phyloP scores from a whole-genome alignment of 176 grass and related monocot genomes.

The Eragrostis curvula region DNA sequence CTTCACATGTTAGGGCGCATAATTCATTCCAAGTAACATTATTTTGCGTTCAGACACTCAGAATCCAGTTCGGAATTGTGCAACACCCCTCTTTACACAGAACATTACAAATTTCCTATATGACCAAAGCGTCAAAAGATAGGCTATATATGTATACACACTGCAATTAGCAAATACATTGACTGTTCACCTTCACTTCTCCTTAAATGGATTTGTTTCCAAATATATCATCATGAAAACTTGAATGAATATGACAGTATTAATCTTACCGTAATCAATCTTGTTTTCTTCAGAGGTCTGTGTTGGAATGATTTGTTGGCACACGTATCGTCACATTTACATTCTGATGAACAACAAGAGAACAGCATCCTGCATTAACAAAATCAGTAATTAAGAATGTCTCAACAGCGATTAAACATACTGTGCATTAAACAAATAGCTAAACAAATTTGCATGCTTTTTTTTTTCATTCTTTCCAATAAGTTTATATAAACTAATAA shows the following conservation, averaged over 20 bases:
- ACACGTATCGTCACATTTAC: slow-evolving; percentile 76
- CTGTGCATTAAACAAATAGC: slow-evolving; percentile 35
- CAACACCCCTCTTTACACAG: background rate
- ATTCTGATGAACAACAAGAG: slow-evolving; percentile 86
- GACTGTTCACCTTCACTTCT: background rate
- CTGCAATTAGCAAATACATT: background rate
- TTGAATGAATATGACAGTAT: slow-evolving; percentile 5
- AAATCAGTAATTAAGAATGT: slow-evolving; percentile 36
- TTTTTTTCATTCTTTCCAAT: background rate
- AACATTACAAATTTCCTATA: background rate
- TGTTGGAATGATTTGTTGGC: slow-evolving; percentile 91
- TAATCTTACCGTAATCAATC: slow-evolving; percentile 69
- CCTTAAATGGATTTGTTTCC: slow-evolving; percentile 27
- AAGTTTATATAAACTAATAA: background rate
- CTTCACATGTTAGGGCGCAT: background rate
- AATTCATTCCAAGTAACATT: background rate
- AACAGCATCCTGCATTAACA: slow-evolving; percentile 88
- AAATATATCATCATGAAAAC: background rate
- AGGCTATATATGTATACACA: background rate
- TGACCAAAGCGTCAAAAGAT: background rate
- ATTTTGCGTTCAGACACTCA: background rate
- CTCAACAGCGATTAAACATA: slow-evolving; percentile 7
- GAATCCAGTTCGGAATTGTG: background rate
- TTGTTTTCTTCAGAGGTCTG: slow-evolving; percentile 77
- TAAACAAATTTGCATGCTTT: slow-evolving; percentile 13